Evolutionary conservation across 148 eudicot species (phyloP).

Genomic region (Persicaria tinctoria): DNA sequence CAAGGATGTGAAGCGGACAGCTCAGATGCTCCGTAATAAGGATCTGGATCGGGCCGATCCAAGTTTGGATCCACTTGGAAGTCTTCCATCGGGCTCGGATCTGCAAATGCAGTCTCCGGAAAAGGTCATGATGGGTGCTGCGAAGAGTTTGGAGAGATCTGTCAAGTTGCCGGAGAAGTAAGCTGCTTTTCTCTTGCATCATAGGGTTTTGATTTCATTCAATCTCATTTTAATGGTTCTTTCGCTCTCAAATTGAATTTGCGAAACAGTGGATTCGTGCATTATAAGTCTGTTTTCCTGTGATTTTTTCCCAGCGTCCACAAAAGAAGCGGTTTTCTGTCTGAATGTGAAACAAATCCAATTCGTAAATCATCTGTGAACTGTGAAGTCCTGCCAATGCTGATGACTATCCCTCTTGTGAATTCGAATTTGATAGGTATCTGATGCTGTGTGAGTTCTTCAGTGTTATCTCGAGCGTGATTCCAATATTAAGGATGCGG

Average conservation of each 20-base stretch:
- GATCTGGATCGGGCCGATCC: slow-evolving; percentile 16
- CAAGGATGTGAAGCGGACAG: slow-evolving; percentile 42
- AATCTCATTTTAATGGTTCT: background rate
- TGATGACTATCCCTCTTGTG: slow-evolving; percentile 1
- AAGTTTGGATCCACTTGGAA: background rate
- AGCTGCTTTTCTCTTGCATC: background rate
- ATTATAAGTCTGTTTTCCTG: background rate
- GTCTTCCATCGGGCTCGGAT: background rate
- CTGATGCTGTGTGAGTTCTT: slow-evolving; percentile 59
- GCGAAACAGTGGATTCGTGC: background rate
- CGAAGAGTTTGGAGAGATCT: slow-evolving; percentile 17
- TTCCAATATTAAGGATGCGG: slow-evolving; percentile 49
- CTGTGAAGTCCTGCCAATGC: background rate
- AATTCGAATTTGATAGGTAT: slow-evolving; percentile 30
- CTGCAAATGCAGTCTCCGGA: background rate
- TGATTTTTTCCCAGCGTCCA: background rate
- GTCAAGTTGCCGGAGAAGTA: slow-evolving; percentile 54
- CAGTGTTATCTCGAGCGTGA: slow-evolving; percentile 53
- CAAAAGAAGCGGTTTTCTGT: background rate
- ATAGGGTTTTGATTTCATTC: background rate
- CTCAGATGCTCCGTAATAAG: slow-evolving; percentile 28
- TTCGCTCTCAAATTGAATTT: background rate
- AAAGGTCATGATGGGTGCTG: background rate
- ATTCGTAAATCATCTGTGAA: background rate
- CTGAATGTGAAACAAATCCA: background rate